Evolutionary conservation across 306 rosid species (phyloP).

Genomic region (Quercus robur): DNA sequence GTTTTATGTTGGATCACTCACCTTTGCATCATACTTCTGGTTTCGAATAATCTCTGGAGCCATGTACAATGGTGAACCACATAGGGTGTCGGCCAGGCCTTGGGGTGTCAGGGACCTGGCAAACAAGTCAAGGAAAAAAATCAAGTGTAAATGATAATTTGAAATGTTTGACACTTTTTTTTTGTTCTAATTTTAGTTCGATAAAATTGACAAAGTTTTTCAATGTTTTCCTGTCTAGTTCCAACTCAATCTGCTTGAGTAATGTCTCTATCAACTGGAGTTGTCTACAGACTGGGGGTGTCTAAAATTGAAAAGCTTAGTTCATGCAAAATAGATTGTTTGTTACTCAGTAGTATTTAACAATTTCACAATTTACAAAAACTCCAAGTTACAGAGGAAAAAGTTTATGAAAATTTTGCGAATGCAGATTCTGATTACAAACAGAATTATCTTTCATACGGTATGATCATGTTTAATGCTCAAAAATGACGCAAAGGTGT

Average conservation of each 20-base stretch:
- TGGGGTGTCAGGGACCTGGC: conserved; percentile 74
- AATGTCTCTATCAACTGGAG: not conserved
- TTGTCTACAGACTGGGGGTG: not conserved
- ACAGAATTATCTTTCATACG: not conserved
- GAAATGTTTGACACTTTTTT: not conserved
- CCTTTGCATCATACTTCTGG: conserved; percentile 87
- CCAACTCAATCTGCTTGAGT: not conserved
- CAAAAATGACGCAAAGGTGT: not conserved
- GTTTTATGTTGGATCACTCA: conserved; percentile 28
- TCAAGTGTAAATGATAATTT: conserved; percentile 3
- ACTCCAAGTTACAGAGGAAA: not conserved
- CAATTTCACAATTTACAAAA: not conserved
- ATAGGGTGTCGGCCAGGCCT: conserved; percentile 77
- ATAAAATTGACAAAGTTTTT: conserved; percentile 10
- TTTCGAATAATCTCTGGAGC: conserved; percentile 89
- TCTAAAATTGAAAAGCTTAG: not conserved
- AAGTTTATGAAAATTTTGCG: not conserved
- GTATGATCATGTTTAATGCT: not conserved
- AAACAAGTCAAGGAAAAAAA: conserved; percentile 21
- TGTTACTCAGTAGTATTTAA: conserved; percentile 6
- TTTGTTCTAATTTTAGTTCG: not conserved
- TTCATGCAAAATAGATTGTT: not conserved
- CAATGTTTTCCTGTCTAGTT: not conserved
- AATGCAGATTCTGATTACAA: not conserved
- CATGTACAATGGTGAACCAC: conserved; percentile 99